Base-by-base conservation (phyloP, 2,329 filamentous ascomycete species). In the Aspergillus thermomutatus region DNA sequence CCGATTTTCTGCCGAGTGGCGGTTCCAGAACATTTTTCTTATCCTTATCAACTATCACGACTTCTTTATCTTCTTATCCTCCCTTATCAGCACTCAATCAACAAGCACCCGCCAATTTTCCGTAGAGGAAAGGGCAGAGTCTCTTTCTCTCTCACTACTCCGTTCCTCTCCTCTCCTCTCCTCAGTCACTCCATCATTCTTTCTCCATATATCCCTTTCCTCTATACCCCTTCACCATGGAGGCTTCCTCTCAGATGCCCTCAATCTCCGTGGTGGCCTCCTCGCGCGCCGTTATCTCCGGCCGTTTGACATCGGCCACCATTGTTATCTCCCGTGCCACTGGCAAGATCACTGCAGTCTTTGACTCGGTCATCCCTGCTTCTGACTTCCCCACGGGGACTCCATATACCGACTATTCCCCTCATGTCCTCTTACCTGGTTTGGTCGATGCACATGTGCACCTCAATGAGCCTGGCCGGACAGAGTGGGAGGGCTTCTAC, bases 401-500 rank as follows among this genome's bases (percentile, higher is more conserved):
- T 7, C 80, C 82, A 5, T 97, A 97, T 75, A 82, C 85, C 64
- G 88, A 99, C 79, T 87, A 96, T 77, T 91, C 89, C 23, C 91
- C 93, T 10, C 84, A 88, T 74, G 82, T 97, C 49, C 80, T 99
- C 41, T 82, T 97, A 34, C 94, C 94, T 0, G 94, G 94, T 21
- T 81, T 99, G 28, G 93, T 99, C 19, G 94, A 99, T 73, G 93
- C 94, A 37, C 94, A 99, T 73, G 94, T 99, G 40, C 94, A 99
- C 77, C 85, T 97, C 66, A 97, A 97, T 70, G 94, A 99, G 77
- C 94, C 94, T 0, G 94, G 94, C 45, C 85, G 94, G 56, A 97
- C 93, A 52, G 93, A 97, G 83, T 97, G 94, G 94, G 94, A 99
- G 72, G 94, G 94, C 10, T 99, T 99, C 80, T 90, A 88, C 80